These are phyloP conservation scores for Neofusicoccum parvum DNA, from an alignment of 2,329 filamentous ascomycete genomes.

Conservation along the genomic window DNA sequence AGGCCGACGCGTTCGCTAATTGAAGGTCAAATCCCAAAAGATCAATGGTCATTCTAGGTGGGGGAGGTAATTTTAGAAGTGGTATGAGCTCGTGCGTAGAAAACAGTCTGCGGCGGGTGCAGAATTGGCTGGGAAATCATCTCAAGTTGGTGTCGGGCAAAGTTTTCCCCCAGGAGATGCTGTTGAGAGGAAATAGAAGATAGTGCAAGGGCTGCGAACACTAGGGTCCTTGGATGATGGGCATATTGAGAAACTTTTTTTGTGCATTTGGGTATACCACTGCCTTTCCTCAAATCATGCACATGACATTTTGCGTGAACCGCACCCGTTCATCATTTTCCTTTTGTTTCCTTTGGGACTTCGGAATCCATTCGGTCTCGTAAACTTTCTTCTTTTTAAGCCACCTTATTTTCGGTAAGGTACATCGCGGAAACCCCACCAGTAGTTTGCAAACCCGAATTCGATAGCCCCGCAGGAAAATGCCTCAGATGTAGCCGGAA, in stretches of 20 bases:
- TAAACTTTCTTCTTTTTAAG: constrained; percentile 21
- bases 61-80: too few relatives aligned
- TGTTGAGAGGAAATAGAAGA: background rate
- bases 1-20: too few relatives aligned
- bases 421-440: constrained; percentile 19
- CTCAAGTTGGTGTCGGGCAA: too few relatives aligned
- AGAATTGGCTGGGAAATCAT: too few relatives aligned
- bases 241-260: constrained; percentile 6
- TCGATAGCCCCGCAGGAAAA: constrained; percentile 22
- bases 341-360: constrained; percentile 1
- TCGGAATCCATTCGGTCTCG: constrained; percentile 19
- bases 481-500: constrained; percentile 20
- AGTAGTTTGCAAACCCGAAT: constrained; percentile 15
- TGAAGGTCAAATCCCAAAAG: too few relatives aligned
- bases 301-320: background rate
- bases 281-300: constrained; percentile 11
- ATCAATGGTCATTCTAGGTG: too few relatives aligned
- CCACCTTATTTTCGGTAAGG: constrained; percentile 22
- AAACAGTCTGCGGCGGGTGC: too few relatives aligned
- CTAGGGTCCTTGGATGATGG: background rate
- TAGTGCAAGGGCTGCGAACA: background rate
- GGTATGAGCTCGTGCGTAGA: too few relatives aligned
- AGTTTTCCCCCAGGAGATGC: background rate
- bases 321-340: constrained; percentile 11
- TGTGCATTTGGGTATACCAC: constrained; percentile 22